These are phyloP conservation scores for Fraxinus excelsior DNA, from an alignment of 257 asterid genomes.

Conservation along the genomic window DNA sequence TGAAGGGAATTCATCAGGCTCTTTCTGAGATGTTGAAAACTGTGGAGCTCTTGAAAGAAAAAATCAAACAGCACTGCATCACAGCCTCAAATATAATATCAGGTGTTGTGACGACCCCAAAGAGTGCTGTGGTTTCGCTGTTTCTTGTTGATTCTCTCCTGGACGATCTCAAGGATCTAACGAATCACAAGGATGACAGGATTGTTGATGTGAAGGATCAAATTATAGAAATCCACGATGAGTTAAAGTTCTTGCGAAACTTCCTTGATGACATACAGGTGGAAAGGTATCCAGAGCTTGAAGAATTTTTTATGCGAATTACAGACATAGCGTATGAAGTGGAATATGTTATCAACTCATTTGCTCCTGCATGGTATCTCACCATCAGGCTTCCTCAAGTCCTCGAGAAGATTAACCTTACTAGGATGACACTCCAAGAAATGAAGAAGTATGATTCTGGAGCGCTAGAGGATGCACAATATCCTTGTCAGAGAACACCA, in stretches of 20 bases:
- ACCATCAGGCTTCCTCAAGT: background rate
- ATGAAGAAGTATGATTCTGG: background rate
- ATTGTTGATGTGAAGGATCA: too few relatives aligned
- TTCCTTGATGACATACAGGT: background rate
- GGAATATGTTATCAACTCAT: background rate
- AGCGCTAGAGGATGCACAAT: background rate
- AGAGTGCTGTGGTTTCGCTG: background rate
- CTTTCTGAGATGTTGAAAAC: constrained; percentile 13
- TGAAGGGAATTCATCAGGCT: background rate
- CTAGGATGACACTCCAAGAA: too few relatives aligned
- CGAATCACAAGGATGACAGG: too few relatives aligned
- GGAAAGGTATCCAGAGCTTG: background rate
- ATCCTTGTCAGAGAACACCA: background rate
- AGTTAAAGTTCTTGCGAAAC: background rate
- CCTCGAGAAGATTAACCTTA: background rate
- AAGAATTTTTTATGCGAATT: background rate
- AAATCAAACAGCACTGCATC: constrained; percentile 20
- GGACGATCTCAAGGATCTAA: too few relatives aligned
- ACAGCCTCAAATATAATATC: background rate
- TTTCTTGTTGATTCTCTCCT: too few relatives aligned
- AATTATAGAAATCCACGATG: background rate
- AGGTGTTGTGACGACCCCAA: constrained; percentile 1
- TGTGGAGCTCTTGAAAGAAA: constrained; percentile 5
- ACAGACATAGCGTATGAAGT: constrained; percentile 28
- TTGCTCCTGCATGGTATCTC: too few relatives aligned